Conservation (phyloP, 2,329 filamentous ascomycete species). For the Nectriaceae sp. region DNA sequence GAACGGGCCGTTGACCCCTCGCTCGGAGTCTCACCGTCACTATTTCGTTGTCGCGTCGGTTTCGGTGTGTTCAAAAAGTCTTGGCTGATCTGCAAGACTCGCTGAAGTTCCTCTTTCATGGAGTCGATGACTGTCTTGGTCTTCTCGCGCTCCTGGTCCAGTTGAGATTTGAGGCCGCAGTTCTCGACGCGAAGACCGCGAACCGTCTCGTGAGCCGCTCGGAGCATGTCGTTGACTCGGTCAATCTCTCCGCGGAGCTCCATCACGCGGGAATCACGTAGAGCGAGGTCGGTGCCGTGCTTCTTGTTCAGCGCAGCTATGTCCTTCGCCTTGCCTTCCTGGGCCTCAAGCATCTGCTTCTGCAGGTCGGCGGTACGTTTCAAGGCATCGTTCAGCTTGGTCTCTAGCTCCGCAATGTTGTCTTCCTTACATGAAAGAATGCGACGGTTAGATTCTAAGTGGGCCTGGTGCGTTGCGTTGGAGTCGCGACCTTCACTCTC, state of each 20-base stretch:
- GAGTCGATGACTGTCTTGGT: conserved; percentile 48
- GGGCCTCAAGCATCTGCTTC: conserved; percentile 39
- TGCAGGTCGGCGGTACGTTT: conserved; percentile 41
- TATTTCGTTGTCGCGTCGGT: conserved; percentile 9
- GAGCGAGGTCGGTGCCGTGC: conserved; percentile 50
- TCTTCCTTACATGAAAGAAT: conserved; percentile 39
- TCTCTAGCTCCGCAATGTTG: conserved; percentile 45
- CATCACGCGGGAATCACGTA: conserved; percentile 50
- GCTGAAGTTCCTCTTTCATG: conserved; percentile 54
- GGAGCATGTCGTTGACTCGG: conserved; percentile 46
- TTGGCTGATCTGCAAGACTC: conserved; percentile 48
- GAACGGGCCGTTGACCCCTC: conserved; percentile 15
- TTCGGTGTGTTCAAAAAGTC: conserved; percentile 41
- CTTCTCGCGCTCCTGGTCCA: conserved; percentile 40
- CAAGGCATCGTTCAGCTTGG: conserved; percentile 43
- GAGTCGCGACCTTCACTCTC: conserved; percentile 41
- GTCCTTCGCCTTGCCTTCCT: conserved; percentile 35
- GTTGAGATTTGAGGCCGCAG: conserved; percentile 34
- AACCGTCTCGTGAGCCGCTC: conserved; percentile 49
- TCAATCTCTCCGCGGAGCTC: conserved; percentile 54
- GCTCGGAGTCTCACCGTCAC: background rate
- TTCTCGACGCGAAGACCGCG: conserved; percentile 50
- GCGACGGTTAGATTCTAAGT: conserved; percentile 35
- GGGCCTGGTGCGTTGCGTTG: conserved; percentile 32
- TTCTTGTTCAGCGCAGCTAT: conserved; percentile 39